Evolutionary conservation across 108 stramenopile genomes (phyloP), one percentile per base, ranked within the genome.

Genomic region (Craspedostauros australis): DNA sequence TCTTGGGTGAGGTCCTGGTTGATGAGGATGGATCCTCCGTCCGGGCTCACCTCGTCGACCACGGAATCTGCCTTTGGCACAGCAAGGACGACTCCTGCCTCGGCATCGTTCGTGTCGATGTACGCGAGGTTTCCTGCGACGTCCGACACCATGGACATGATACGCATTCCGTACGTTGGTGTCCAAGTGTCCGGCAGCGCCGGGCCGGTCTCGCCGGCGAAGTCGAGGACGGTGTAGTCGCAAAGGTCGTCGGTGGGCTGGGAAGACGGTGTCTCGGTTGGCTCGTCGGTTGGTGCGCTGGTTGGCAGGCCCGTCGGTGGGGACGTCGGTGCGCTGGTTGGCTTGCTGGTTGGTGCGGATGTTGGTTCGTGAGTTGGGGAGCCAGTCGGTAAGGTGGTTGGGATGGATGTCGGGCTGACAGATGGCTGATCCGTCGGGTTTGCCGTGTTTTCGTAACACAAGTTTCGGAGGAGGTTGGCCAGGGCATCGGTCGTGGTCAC

Each of bases 371-470:
- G 21, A 8, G 50, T 50, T 2, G 50, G 50, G 2, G 5, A 1
- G 5, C 21, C 9, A n/a, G n/a, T n/a, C n/a, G n/a, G 50, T 22
- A 8, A 27, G 9, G 14, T 5, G 15, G 15, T 16, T 8, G 50
- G 50, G 2, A 15, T 2, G 4, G 19, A 22, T 2, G 50, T 50
- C 14, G 50, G 50, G 6, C 4, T 4, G 2, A 22, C 23, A 1
- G 50, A 33, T 29, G 50, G 32, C 7, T 4, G 3, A 33, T 33
- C 32, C 14, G 50, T 50, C 2, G 50, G 50, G 2, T 4, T 2
- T 5, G 30, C 5, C 15, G 60, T 62, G 21, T 38, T 52, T 12
- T 50, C 15, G 23, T 40, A 41, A 46, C 60, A 62, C 18, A 62
- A 32, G 5, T 42, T 15, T 2, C 14, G 16, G 20, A 62, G 19